Evolutionary conservation across 495 filamentous ascomycete species (phyloP).

Genomic region (Neurospora sp.): DNA sequence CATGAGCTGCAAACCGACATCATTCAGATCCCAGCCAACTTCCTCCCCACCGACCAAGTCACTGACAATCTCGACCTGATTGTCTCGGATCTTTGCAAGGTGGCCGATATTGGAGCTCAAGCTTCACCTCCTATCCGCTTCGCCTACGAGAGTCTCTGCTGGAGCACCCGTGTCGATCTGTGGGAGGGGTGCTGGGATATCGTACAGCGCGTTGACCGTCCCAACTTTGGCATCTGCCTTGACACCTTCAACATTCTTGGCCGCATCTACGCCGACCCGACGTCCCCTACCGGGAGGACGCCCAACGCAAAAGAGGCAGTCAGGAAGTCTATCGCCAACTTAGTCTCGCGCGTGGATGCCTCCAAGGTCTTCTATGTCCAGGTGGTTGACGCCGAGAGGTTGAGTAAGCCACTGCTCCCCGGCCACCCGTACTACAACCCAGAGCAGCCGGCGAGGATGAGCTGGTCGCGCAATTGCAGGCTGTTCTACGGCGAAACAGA

Average conservation of each 20-base stretch:
- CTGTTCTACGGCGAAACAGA: constrained; percentile 67
- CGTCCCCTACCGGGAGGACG: constrained; percentile 40
- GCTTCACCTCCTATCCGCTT: constrained; percentile 52
- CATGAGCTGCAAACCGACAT: constrained; percentile 55
- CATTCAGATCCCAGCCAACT: constrained; percentile 67
- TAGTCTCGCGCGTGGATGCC: constrained; percentile 49
- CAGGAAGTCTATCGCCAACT: constrained; percentile 43
- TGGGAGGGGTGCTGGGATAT: constrained; percentile 67
- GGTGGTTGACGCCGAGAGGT: constrained; percentile 64
- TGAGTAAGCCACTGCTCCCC: constrained; percentile 47
- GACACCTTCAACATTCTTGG: constrained; percentile 78
- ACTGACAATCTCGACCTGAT: constrained; percentile 50
- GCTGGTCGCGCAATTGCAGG: constrained; percentile 69
- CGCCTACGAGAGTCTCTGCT: constrained; percentile 69
- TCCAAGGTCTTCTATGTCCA: constrained; percentile 73
- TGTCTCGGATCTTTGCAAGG: constrained; percentile 50
- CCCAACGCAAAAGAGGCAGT: constrained; percentile 50
- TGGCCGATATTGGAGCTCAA: constrained; percentile 53
- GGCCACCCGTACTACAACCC: constrained; percentile 55
- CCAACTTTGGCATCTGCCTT: constrained; percentile 70
- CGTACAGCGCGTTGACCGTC: constrained; percentile 52
- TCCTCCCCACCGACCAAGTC: constrained; percentile 48
- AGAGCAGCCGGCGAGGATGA: constrained; percentile 61
- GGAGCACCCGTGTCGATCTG: constrained; percentile 60
- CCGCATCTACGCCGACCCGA: constrained; percentile 62